Percentiles rank a stretch among this genome's conserved stretches.
These are phyloP conservation scores for Babesia gibsoni DNA, from an alignment of 169 alveolate genomes.

Conservation along the genomic window DNA sequence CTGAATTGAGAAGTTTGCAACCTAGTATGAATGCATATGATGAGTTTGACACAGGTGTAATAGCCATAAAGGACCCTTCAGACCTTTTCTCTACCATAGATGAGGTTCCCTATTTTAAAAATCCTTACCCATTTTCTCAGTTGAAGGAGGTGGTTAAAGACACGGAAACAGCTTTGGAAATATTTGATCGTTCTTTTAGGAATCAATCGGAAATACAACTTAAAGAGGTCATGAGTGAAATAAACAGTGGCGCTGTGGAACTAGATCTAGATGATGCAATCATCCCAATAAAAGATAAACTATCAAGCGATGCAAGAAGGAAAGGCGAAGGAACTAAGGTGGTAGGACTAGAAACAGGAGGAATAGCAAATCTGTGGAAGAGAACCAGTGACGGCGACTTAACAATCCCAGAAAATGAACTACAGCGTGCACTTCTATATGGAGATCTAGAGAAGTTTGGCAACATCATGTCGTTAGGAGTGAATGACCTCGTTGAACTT, in stretches of 20 bases:
- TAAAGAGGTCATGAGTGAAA: background rate
- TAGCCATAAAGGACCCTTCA: background rate
- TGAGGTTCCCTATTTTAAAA: constrained; percentile 1
- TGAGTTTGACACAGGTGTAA: background rate
- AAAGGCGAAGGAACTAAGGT: too few relatives aligned
- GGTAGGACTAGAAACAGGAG: too few relatives aligned
- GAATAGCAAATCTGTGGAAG: constrained; percentile 25
- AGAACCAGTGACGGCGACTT: constrained; percentile 16
- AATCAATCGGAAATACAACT: background rate
- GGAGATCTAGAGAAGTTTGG: constrained; percentile 49
- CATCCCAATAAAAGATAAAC: background rate
- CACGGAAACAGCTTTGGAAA: constrained; percentile 3
- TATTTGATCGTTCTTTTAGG: constrained; percentile 12
- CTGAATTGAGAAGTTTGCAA: background rate
- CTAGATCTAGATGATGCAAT: background rate
- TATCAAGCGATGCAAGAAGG: too few relatives aligned
- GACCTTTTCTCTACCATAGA: background rate
- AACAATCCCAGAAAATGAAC: constrained; percentile 45
- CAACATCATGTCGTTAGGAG: constrained; percentile 22
- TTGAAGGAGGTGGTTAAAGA: constrained; percentile 3
- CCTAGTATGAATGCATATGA: constrained; percentile 1
- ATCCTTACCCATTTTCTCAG: background rate
- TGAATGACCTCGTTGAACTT: constrained; percentile 31
- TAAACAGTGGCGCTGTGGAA: background rate
- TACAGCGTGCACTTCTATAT: constrained; percentile 25